Evolutionary conservation across 1,284 basidiomycete genomes (phyloP), one percentile per base, ranked within the genome.

Genomic region (Heimioporus punctisporus): DNA sequence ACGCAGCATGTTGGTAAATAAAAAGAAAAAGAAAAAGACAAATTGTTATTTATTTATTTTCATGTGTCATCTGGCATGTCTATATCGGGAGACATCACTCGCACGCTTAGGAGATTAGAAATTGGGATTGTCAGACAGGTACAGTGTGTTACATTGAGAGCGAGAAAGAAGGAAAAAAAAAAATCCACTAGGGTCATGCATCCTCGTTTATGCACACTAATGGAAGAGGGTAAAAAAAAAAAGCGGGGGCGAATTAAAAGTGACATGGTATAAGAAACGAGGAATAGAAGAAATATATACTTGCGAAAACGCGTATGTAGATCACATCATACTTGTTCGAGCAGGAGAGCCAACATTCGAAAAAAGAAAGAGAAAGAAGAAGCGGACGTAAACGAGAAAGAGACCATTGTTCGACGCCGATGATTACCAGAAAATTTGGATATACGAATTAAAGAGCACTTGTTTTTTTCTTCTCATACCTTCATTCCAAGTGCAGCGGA

Each of bases 1-100:
- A 37, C 76, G 73, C 54, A 76, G 55, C 75, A 76, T 76, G 7
- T 15, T 30, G 14, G 14, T n/a, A n/a, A n/a, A n/a, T n/a, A n/a
- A n/a, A n/a, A n/a, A n/a, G n/a, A n/a, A n/a, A n/a, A n/a, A n/a
- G n/a, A n/a, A n/a, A n/a, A n/a, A n/a, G n/a, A n/a, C n/a, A n/a
- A n/a, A n/a, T n/a, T n/a, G n/a, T n/a, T n/a, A n/a, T n/a, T n/a
- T n/a, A n/a, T n/a, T n/a, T n/a, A n/a, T n/a, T n/a, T n/a, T n/a
- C n/a, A n/a, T n/a, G n/a, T n/a, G n/a, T n/a, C n/a, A n/a, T n/a
- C n/a, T n/a, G n/a, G n/a, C n/a, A n/a, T n/a, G n/a, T n/a, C n/a
- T n/a, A n/a, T n/a, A n/a, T n/a, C n/a, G n/a, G n/a, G n/a, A n/a
- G n/a, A n/a, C n/a, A n/a, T n/a, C n/a, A n/a, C n/a, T n/a, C n/a